Evolutionary conservation across 148 eudicot genomes (phyloP), one percentile per base, ranked within the genome.

Genomic region (Fagopyrum homotropicum): DNA sequence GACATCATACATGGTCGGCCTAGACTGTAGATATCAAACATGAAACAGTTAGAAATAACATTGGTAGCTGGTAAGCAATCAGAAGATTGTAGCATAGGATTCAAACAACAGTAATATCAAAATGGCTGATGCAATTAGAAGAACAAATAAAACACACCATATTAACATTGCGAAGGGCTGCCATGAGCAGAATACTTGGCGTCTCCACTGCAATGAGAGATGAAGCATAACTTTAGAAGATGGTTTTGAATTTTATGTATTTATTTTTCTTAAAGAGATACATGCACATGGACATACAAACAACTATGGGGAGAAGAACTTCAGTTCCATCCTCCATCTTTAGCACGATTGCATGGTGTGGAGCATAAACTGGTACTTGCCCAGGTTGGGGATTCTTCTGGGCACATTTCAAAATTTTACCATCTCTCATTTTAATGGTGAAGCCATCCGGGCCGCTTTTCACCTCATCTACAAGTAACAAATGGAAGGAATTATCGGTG

Each of bases 291-390:
- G 46, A 85, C 99, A 56, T 92, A 95, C 99, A 84, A 84, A 92
- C 99, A 79, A 95, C 86, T 40, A 95, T 90, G 4, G 99, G 99
- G 45, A 95, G 90, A 73, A 95, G 96, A 79, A 95, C 89, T 69
- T 89, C 97, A 3, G 93, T 90, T 78, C 92, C 99, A 76, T 95
- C 99, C 85, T 95, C 99, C 96, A 95, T 95, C 86, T 89, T 95
- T 74, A 95, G 81, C 45, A 95, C 99, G 69, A 95, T 92, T 26
- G 97, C 99, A 15, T 97, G 97, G 85, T 95, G 99, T 22, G 99
- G 94, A 69, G 92, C 90, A 78, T 88, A 90, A 88, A 92, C 94
- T 63, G 93, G 94, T n/a, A 90, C 84, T 82, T 90, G 90, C 15
- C 92, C 96, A 51, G 89, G 85, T 76, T 88, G 97, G 59, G 92